Evolutionary conservation across 2,329 filamentous ascomycete genomes (phyloP).

Genomic region (Graphilbum ipis-grandicollis): DNA sequence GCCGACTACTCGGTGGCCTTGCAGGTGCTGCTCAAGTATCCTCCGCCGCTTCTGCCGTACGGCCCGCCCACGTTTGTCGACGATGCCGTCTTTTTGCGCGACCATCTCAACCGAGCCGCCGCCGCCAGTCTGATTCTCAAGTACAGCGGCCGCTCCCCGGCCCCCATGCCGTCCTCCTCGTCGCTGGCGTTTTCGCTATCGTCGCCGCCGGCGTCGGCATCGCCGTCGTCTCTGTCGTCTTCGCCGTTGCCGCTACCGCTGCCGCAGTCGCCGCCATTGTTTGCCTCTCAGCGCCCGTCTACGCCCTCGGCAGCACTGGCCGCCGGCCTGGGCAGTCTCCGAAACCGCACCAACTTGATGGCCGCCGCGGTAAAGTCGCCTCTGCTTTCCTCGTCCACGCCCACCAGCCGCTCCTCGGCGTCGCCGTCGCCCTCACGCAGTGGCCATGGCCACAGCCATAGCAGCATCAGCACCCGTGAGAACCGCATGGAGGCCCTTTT

Average conservation of each 20-base stretch:
- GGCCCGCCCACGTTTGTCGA: slow-evolving; percentile 62
- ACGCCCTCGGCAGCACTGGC: slow-evolving; percentile 4
- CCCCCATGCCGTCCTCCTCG: slow-evolving; percentile 4
- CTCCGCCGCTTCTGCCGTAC: slow-evolving; percentile 41
- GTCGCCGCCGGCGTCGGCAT: too few relatives aligned
- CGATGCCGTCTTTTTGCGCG: slow-evolving; percentile 61
- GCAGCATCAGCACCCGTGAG: too few relatives aligned
- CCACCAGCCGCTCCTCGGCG: not conserved
- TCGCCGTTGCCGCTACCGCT: too few relatives aligned
- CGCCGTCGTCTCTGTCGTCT: too few relatives aligned
- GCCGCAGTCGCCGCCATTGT: slow-evolving; percentile 5
- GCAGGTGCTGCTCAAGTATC: slow-evolving; percentile 70
- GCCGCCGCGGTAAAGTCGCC: slow-evolving; percentile 24
- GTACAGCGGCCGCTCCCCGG: slow-evolving; percentile 39
- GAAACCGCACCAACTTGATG: slow-evolving; percentile 20
- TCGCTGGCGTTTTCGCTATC: too few relatives aligned
- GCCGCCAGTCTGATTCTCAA: slow-evolving; percentile 51
- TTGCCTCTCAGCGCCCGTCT: slow-evolving; percentile 9
- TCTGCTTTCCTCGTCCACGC: slow-evolving; percentile 11
- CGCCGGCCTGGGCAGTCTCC: slow-evolving; percentile 17
- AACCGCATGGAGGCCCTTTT: slow-evolving; percentile 55
- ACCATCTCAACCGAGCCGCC: slow-evolving; percentile 44
- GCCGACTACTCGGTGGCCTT: slow-evolving; percentile 79
- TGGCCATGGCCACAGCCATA: too few relatives aligned
- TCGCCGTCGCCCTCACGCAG: slow-evolving; percentile 26